Conservation (phyloP, 306 rosid genomes). For the Cucumis sativus region DNA sequence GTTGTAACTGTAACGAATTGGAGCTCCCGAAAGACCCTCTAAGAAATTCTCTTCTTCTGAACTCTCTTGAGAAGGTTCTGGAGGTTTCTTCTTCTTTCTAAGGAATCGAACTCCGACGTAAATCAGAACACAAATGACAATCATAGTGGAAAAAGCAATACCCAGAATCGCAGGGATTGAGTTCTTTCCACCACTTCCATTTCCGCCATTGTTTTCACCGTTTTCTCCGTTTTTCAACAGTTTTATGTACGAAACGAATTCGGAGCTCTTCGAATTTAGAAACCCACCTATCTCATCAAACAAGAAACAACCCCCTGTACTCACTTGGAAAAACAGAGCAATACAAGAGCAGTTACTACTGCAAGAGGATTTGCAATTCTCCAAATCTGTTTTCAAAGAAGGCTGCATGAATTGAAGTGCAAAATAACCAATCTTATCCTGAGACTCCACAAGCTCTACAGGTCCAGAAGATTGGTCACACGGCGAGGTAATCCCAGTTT, state of each 20-base stretch:
- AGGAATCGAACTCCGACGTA: constrained; percentile 34
- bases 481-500: constrained; percentile 42
- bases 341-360: constrained; percentile 58
- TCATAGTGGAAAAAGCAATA: constrained; percentile 34
- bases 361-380: constrained; percentile 55
- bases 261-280: constrained; percentile 31
- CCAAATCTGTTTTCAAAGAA: constrained; percentile 43
- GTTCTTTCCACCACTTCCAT: constrained; percentile 20
- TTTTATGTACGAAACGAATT: constrained; percentile 59
- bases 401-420: constrained; percentile 51
- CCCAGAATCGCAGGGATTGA: constrained; percentile 33
- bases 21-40: constrained; percentile 64
- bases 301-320: constrained; percentile 52
- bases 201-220: constrained; percentile 16
- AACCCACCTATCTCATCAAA: constrained; percentile 64
- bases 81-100: constrained; percentile 27
- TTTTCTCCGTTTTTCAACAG: constrained; percentile 26
- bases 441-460: constrained; percentile 31
- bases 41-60: constrained; percentile 90
- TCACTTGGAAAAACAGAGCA: constrained; percentile 63
- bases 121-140: constrained; percentile 35
- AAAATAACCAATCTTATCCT: constrained; percentile 46
- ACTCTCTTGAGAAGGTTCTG: constrained; percentile 24
- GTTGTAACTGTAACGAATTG: constrained; percentile 55
- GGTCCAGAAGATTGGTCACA: constrained; percentile 22